A percentile compares a stretch with the other conserved stretches of the same genome.
Evolutionary conservation across 2,329 filamentous ascomycete genomes (phyloP).

Genomic region (Phymatotrichopsis omnivora): DNA sequence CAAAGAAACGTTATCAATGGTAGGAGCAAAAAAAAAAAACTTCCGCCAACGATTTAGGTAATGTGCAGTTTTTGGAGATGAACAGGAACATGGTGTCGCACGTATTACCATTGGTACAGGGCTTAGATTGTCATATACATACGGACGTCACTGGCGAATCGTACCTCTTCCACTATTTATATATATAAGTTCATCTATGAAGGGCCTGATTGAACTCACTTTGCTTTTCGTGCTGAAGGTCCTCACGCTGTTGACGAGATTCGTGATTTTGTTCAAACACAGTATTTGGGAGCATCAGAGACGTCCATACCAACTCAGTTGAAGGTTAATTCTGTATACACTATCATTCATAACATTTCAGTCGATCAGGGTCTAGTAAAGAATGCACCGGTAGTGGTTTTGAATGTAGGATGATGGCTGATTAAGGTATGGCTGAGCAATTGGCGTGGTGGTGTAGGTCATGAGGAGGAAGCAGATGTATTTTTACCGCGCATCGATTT

Average conservation of each 20-base stretch:
- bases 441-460: not conserved
- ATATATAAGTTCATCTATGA: conserved; percentile 13
- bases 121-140: conserved; percentile 13
- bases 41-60: not conserved
- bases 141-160: conserved; percentile 10
- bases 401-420: not conserved
- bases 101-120: conserved; percentile 2
- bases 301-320: not conserved
- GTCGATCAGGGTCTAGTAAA: conserved; percentile 7
- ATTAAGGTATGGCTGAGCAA: conserved; percentile 4
- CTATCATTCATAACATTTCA: conserved; percentile 6
- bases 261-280: conserved; percentile 4
- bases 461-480: not conserved
- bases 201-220: conserved; percentile 2
- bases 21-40: too few relatives aligned
- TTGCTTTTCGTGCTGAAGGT: not conserved
- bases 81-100: conserved; percentile 7
- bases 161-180: conserved; percentile 13
- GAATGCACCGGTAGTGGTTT: conserved; percentile 5
- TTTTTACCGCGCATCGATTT: conserved; percentile 7
- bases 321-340: conserved; percentile 2
- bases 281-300: conserved; percentile 9
- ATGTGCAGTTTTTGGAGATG: not conserved
- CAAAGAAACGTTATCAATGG: too few relatives aligned
- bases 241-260: not conserved